Conservation (phyloP, 140 eudicot genomes). For the Cichorium intybus region DNA sequence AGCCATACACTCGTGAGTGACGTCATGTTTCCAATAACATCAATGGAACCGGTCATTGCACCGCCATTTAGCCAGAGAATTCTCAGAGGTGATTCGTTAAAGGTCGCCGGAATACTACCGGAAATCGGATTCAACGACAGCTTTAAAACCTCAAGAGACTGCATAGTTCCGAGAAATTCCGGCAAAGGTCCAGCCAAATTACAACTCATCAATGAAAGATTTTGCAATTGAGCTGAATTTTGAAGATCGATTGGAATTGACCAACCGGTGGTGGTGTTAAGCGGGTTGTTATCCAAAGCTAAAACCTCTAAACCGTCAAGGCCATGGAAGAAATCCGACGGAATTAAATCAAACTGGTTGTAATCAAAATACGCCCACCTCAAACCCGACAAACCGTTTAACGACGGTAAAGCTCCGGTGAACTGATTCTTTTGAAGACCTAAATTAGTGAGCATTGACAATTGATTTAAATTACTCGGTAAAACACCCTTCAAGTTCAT, state of each 20-base stretch:
- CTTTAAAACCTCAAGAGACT: conserved; percentile 54
- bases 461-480: conserved; percentile 58
- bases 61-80: conserved; percentile 74
- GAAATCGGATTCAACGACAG: conserved; percentile 58
- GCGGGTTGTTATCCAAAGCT: conserved; percentile 78
- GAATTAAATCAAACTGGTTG: conserved; percentile 64
- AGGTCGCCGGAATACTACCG: conserved; percentile 73
- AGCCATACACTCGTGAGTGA: conserved; percentile 87
- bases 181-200: conserved; percentile 83
- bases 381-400: conserved; percentile 62
- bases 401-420: conserved; percentile 59
- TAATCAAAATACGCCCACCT: conserved; percentile 70
- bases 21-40: conserved; percentile 58
- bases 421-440: conserved; percentile 85
- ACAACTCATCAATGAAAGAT: conserved; percentile 58
- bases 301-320: conserved; percentile 69
- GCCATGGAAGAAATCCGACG: conserved; percentile 68
- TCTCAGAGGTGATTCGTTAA: conserved; percentile 54
- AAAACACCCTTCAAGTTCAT: conserved; percentile 74
- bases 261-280: conserved; percentile 81
- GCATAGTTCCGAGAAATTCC: conserved; percentile 61
- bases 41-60: conserved; percentile 73
- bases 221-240: conserved; percentile 63
- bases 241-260: conserved; percentile 56
- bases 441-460: conserved; percentile 64